These are phyloP conservation scores for Phytophthora parvispora DNA, from an alignment of 352 stramenopile species.

Conservation along the genomic window DNA sequence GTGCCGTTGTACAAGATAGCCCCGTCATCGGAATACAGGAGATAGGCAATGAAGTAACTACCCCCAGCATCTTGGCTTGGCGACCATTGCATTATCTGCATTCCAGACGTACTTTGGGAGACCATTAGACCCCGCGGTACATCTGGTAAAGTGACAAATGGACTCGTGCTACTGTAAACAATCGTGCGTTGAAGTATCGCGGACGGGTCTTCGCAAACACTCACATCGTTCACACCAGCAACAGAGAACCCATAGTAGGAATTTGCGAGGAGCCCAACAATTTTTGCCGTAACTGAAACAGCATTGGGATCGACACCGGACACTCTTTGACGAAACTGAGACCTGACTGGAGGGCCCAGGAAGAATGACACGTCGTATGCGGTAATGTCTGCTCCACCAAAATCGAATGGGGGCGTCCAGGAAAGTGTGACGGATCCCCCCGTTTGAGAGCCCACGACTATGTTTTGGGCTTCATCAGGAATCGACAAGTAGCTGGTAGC, in stretches of 20 bases:
- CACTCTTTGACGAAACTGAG: constrained; percentile 51
- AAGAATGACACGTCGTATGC: constrained; percentile 63
- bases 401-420: constrained; percentile 61
- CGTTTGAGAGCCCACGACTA: constrained; percentile 33
- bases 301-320: constrained; percentile 28
- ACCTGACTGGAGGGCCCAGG: constrained; percentile 32
- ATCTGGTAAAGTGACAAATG: constrained; percentile 39
- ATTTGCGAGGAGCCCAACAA: constrained; percentile 53
- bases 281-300: constrained; percentile 37
- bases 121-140: constrained; percentile 42
- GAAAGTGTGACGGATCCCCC: constrained; percentile 51
- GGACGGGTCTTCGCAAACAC: constrained; percentile 41
- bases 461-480: constrained; percentile 45
- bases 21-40: constrained; percentile 39
- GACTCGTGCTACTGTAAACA: constrained; percentile 43
- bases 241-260: constrained; percentile 69
- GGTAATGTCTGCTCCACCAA: constrained; percentile 58
- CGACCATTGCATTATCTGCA: constrained; percentile 57
- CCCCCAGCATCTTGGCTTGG: constrained; percentile 53
- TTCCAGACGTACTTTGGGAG: constrained; percentile 39
- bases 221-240: constrained; percentile 64
- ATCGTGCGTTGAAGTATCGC: constrained; percentile 36
- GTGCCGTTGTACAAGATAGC: constrained; percentile 58
- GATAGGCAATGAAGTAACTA: constrained; percentile 39
- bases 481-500: constrained; percentile 57